Conservation (phyloP, 2,329 filamentous ascomycete genomes). For the Delphinella strobiligena region DNA sequence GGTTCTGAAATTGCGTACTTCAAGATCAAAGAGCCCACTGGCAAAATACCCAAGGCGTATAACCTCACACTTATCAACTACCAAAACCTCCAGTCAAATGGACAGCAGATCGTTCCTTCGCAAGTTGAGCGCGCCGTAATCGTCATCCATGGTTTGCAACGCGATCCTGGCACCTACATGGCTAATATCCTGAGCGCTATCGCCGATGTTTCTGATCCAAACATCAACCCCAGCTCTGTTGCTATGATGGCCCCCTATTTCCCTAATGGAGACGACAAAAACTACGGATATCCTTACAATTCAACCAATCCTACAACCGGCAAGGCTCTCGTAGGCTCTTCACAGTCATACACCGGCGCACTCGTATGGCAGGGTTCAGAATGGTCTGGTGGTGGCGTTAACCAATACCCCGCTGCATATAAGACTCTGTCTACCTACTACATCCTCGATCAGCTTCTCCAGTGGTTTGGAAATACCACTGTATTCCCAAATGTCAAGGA, state of each 20-base stretch:
- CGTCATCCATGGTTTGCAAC: constrained; percentile 22
- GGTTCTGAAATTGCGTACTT: constrained; percentile 23
- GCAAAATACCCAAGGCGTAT: constrained; percentile 14
- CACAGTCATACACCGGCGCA: constrained; percentile 14
- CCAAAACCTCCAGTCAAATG: constrained; percentile 16
- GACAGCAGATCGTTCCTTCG: constrained; percentile 14
- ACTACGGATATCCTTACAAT: constrained; percentile 21
- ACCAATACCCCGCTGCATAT: constrained; percentile 21
- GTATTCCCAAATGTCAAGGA: constrained; percentile 25
- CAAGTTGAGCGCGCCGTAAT: constrained; percentile 22
- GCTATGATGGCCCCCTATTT: constrained; percentile 24
- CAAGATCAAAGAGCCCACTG: constrained; percentile 18
- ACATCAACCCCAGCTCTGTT: constrained; percentile 19
- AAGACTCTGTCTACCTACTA: constrained; percentile 20
- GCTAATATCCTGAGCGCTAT: constrained; percentile 20
- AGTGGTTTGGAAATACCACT: constrained; percentile 21
- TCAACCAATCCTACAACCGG: constrained; percentile 10
- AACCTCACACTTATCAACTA: constrained; percentile 24
- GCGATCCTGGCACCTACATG: constrained; percentile 24
- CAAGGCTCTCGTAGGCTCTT: constrained; percentile 17
- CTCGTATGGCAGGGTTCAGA: constrained; percentile 24
- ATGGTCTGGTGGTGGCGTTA: constrained; percentile 23
- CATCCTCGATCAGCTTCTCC: constrained; percentile 23
- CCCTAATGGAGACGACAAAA: constrained; percentile 24
- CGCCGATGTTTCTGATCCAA: constrained; percentile 15